These are phyloP conservation scores for Tylopilus orsonianus DNA, from an alignment of 1,284 basidiomycete genomes.

Conservation along the genomic window DNA sequence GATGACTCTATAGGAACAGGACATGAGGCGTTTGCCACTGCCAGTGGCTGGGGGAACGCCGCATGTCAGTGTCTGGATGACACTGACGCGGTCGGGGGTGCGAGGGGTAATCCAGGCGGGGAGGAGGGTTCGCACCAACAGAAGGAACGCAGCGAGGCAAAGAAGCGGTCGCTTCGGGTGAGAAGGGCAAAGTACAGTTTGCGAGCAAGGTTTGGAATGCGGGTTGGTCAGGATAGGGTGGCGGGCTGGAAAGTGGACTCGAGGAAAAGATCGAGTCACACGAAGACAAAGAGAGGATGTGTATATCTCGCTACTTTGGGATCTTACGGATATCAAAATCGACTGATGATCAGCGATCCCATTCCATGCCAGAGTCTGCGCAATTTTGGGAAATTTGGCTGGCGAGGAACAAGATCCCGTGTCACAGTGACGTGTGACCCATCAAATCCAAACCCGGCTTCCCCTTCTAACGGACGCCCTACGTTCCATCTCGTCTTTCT, in stretches of 20 bases:
- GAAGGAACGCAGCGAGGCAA: constrained; percentile 1
- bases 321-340: constrained; percentile 18
- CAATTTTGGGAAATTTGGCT: constrained; percentile 17
- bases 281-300: not conserved
- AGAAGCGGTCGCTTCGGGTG: constrained; percentile 7
- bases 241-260: constrained; percentile 3
- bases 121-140: constrained; percentile 2
- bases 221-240: constrained; percentile 13
- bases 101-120: constrained; percentile 4
- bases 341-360: constrained; percentile 20
- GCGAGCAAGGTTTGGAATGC: not conserved
- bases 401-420: constrained; percentile 13
- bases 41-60: constrained; percentile 13
- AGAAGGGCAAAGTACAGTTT: constrained; percentile 8
- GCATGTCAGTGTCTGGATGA: constrained; percentile 8
- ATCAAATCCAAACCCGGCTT: not conserved
- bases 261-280: not conserved
- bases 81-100: constrained; percentile 22
- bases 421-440: constrained; percentile 26
- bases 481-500: not conserved
- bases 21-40: constrained; percentile 20
- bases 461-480: not conserved
- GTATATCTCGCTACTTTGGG: constrained; percentile 5
- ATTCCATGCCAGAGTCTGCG: constrained; percentile 11
- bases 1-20: constrained; percentile 18